Percentiles rank a stretch among this genome's conserved stretches.
These are phyloP conservation scores for Eimeria maxima DNA, from an alignment of 169 alveolate species.

Conservation along the genomic window DNA sequence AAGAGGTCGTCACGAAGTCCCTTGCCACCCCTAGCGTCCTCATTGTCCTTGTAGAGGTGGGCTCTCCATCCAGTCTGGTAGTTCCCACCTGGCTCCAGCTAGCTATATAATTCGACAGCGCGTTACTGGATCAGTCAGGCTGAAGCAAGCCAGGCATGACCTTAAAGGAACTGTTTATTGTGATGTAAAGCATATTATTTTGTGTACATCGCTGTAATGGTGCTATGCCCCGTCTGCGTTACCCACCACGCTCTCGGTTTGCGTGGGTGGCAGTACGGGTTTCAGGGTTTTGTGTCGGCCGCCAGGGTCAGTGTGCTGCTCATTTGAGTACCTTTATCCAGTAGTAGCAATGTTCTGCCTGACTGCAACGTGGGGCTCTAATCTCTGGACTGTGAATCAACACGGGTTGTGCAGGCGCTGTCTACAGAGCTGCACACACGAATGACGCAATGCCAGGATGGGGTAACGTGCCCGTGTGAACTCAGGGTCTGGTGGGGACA, in stretches of 20 bases:
- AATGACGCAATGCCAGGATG: background rate
- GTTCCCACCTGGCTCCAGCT: background rate
- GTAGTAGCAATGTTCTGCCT: background rate
- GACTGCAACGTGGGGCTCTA: background rate
- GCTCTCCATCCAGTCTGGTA: background rate
- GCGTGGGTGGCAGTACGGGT: background rate
- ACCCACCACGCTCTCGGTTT: background rate
- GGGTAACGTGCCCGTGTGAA: background rate
- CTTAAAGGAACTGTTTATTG: background rate
- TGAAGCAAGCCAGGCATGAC: background rate
- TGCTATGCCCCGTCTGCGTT: background rate
- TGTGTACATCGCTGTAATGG: no score
- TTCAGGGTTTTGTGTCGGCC: background rate
- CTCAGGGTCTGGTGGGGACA: conserved; percentile 93
- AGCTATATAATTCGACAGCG: background rate
- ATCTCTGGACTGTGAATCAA: background rate
- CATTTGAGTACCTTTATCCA: background rate
- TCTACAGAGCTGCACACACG: background rate
- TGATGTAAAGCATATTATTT: background rate
- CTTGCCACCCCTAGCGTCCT: conserved; percentile 79
- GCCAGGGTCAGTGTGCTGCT: background rate
- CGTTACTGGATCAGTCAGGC: background rate
- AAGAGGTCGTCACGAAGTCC: conserved; percentile 74
- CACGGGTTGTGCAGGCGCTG: background rate
- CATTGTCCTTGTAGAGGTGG: conserved; percentile 82